A percentile compares a stretch with the other conserved stretches of the same genome.
Evolutionary conservation across 1,284 basidiomycete genomes (phyloP).

Genomic region (Microbotryomycetes sp.): DNA sequence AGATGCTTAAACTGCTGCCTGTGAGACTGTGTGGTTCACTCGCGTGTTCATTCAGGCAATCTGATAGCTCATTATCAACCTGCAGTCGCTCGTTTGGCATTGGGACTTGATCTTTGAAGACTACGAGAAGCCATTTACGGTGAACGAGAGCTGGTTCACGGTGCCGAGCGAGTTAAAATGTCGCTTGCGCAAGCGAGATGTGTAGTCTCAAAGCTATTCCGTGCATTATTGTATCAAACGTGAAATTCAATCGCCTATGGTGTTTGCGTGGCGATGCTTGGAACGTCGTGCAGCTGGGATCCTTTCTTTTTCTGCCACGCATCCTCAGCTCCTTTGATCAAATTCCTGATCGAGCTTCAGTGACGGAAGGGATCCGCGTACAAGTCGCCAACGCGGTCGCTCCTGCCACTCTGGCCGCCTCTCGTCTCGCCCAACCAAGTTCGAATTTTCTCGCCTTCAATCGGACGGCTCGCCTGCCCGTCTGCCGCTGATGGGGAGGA

Average conservation of each 20-base stretch:
- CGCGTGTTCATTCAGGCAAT: neutral
- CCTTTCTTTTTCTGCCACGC: neutral
- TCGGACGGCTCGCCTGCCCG: neutral
- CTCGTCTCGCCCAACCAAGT: neutral
- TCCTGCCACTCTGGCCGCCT: neutral
- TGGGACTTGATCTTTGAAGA: constrained; percentile 27
- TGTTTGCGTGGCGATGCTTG: no score
- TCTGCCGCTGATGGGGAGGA: neutral
- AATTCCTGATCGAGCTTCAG: neutral
- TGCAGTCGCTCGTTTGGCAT: constrained; percentile 20
- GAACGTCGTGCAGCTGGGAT: no score
- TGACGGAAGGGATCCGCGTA: neutral
- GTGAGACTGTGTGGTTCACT: constrained; percentile 4
- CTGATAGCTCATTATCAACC: neutral
- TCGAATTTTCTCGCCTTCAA: neutral
- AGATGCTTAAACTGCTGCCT: constrained; percentile 35
- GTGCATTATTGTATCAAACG: no score
- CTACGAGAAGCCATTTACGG: constrained; percentile 2
- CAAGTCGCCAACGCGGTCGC: neutral
- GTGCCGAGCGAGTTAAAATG: constrained; percentile 7
- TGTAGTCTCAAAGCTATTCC: no score
- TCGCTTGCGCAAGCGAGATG: constrained; percentile 2
- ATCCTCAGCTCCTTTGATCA: neutral
- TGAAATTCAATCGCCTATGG: no score
- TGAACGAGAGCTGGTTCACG: constrained; percentile 10